Conservation (phyloP, 2,329 filamentous ascomycete genomes). For the Penicillium sp. region DNA sequence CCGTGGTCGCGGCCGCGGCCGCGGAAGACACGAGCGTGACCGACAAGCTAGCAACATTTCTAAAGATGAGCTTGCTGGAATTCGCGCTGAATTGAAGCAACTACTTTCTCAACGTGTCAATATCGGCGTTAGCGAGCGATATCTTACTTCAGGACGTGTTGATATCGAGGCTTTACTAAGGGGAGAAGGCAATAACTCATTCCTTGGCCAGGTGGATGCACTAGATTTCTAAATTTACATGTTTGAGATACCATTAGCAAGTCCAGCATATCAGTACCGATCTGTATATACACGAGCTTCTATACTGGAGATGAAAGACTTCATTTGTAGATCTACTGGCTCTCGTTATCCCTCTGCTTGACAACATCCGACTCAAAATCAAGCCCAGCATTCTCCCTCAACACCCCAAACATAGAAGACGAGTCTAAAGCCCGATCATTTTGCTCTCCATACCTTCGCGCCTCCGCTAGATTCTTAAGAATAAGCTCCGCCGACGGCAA, state of each 20-base stretch:
- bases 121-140: constrained; percentile 83
- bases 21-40: constrained; percentile 77
- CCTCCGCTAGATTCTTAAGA: constrained; percentile 50
- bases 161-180: constrained; percentile 76
- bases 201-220: constrained; percentile 62
- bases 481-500: constrained; percentile 52
- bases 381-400: constrained; percentile 51
- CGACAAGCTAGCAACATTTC: constrained; percentile 68
- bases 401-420: constrained; percentile 56
- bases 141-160: constrained; percentile 76
- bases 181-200: constrained; percentile 66
- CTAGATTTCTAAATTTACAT: constrained; percentile 40
- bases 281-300: neutral
- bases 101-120: constrained; percentile 78
- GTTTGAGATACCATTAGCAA: constrained; percentile 16
- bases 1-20: constrained; percentile 63
- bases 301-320: neutral
- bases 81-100: constrained; percentile 74
- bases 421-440: constrained; percentile 52
- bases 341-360: constrained; percentile 17
- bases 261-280: neutral
- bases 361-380: constrained; percentile 50
- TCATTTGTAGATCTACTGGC: neutral
- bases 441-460: constrained; percentile 44
- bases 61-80: constrained; percentile 73